A percentile compares a stretch with the other conserved stretches of the same genome.
phyloP scores from a whole-genome alignment of 805 yeast genomes.

The Kluyveromyces siamensis region DNA sequence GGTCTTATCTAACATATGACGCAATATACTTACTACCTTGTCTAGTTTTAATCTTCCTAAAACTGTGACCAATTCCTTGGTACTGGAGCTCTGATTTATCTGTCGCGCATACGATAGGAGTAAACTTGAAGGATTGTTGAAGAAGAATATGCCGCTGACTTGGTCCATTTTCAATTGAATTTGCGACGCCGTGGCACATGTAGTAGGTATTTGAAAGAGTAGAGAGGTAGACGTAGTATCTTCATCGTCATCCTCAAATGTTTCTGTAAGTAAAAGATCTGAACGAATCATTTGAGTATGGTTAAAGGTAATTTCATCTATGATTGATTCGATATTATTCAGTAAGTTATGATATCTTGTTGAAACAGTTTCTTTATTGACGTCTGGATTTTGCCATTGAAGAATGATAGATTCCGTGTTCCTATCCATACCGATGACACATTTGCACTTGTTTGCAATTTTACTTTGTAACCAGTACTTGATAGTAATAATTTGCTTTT shows the following conservation, averaged over 20 bases:
- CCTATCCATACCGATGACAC: conserved; percentile 23
- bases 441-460: conserved; percentile 22
- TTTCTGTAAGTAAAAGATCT: conserved; percentile 21
- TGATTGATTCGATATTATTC: conserved; percentile 22
- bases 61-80: conserved; percentile 19
- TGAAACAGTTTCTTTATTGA: conserved; percentile 12
- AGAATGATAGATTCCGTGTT: conserved; percentile 17
- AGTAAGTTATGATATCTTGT: conserved; percentile 18
- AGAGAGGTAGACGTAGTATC: conserved; percentile 16
- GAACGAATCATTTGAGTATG: conserved; percentile 27
- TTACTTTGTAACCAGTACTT: conserved; percentile 28
- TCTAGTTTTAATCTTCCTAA: conserved; percentile 25
- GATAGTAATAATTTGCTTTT: conserved; percentile 23
- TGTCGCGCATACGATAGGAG: conserved; percentile 19
- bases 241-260: conserved; percentile 26
- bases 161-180: conserved; percentile 27
- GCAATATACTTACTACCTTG: conserved; percentile 22
- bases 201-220: conserved; percentile 26
- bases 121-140: conserved; percentile 25
- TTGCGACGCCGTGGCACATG: conserved; percentile 24
- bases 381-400: conserved; percentile 21
- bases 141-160: conserved; percentile 25
- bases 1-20: conserved; percentile 29
- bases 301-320: conserved; percentile 29
- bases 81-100: conserved; percentile 21